Evolutionary conservation across 2,329 filamentous ascomycete genomes (phyloP), one percentile per base, ranked within the genome.

Genomic region (Aphanocladium album): DNA sequence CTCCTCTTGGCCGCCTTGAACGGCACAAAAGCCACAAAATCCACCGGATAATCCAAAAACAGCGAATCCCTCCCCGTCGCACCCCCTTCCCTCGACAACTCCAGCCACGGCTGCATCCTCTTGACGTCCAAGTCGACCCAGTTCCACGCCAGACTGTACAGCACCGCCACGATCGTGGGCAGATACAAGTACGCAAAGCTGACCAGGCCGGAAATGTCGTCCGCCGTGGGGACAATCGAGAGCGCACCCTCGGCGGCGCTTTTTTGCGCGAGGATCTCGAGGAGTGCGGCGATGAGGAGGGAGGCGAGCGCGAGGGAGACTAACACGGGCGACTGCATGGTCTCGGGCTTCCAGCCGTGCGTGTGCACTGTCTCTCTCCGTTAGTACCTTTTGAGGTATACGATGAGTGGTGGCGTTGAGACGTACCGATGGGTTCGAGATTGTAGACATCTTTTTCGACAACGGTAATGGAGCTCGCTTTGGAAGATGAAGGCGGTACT

Each of bases 101-200:
- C 82, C 12, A 84, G 79, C 74, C 80, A 88, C 0, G 85, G 84
- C 37, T 88, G 83, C 49, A 87, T 72, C 0, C 85, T 66, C 61
- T 85, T 84, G 0, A 77, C 72, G 39, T 88, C 82, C 0, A 87
- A 67, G 55, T 88, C 84, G 0, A 86, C 75, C 82, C 83, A 85
- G 2, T 74, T 77, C 83, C 84, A 87, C 0, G 80, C 50, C 1
- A 86, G 74, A 43, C 82, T 82, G 63, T 84, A 87, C 0, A 82
- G 7, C 0, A 87, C 79, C 0, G 83, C 79, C 0, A 85, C 55
- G 0, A 86, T 73, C 0, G 80, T 87, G 0, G 85, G 84, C 0
- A 80, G 64, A 51, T 84, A 85, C 0, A 80, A 65, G n/a, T 83
- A 84, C 0, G 69, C 59, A 5, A 82, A 76, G 0, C 64, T 74